Evolutionary conservation across 2,329 filamentous ascomycete species (phyloP).

Genomic region (Grosmannia serpens): DNA sequence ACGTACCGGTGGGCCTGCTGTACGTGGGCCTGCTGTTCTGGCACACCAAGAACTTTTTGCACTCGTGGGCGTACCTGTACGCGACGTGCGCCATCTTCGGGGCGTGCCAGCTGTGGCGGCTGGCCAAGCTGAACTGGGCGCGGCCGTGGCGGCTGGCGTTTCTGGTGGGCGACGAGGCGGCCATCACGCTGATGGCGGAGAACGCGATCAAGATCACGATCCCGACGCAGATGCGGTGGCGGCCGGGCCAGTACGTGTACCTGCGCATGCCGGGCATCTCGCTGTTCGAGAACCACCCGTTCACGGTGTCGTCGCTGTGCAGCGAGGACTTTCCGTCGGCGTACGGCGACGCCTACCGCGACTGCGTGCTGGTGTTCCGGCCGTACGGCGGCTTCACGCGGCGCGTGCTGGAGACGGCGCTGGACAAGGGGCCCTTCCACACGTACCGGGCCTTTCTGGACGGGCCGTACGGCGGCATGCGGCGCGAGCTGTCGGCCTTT

Average conservation of each 20-base stretch:
- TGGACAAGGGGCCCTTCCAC: constrained; percentile 79
- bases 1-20: constrained; percentile 68
- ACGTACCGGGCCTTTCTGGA: constrained; percentile 89
- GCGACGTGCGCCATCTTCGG: constrained; percentile 71
- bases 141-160: constrained; percentile 72
- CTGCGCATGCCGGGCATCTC: constrained; percentile 89
- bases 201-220: constrained; percentile 95
- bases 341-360: constrained; percentile 77
- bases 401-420: constrained; percentile 68
- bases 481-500: constrained; percentile 77
- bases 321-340: constrained; percentile 88
- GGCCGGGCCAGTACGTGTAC: constrained; percentile 89
- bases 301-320: constrained; percentile 86
- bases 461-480: constrained; percentile 91
- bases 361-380: constrained; percentile 84
- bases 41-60: constrained; percentile 88
- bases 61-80: constrained; percentile 82
- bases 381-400: constrained; percentile 86
- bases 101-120: constrained; percentile 58
- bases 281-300: constrained; percentile 84
- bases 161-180: constrained; percentile 82
- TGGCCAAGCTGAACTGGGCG: constrained; percentile 85
- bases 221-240: constrained; percentile 86
- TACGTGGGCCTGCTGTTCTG: constrained; percentile 85
- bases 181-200: constrained; percentile 79